phyloP scores from a whole-genome alignment of 2,329 filamentous ascomycete species.

The Lasiodiplodia theobromae region DNA sequence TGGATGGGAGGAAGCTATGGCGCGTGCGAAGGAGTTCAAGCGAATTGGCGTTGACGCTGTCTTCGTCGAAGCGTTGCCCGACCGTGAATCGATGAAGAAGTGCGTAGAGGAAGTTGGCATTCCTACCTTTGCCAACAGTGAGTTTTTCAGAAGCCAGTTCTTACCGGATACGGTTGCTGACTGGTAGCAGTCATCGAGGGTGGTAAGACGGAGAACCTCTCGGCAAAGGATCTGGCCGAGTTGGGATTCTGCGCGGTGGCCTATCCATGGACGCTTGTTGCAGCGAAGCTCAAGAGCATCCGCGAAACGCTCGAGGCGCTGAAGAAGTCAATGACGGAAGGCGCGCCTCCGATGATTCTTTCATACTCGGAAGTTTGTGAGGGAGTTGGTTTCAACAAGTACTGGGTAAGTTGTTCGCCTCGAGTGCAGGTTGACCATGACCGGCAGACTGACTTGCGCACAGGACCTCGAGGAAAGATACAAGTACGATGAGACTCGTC shows the following conservation, averaged over 20 bases:
- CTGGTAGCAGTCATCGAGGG: slow-evolving; percentile 46
- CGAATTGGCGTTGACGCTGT: slow-evolving; percentile 54
- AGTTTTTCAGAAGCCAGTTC: background rate
- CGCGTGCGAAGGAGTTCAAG: slow-evolving; percentile 51
- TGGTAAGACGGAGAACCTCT: slow-evolving; percentile 52
- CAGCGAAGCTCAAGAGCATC: slow-evolving; percentile 53
- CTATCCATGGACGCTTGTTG: slow-evolving; percentile 56
- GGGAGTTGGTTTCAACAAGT: slow-evolving; percentile 52
- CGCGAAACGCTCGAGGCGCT: slow-evolving; percentile 47
- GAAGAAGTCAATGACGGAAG: slow-evolving; percentile 53
- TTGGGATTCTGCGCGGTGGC: slow-evolving; percentile 53
- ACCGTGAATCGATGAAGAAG: slow-evolving; percentile 50
- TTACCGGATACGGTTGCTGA: background rate
- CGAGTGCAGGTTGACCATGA: background rate
- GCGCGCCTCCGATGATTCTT: slow-evolving; percentile 53
- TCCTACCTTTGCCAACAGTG: slow-evolving; percentile 52
- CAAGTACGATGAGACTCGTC: slow-evolving; percentile 33
- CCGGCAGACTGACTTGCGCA: slow-evolving; percentile 35
- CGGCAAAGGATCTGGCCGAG: slow-evolving; percentile 47
- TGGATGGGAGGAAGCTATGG: slow-evolving; percentile 55
- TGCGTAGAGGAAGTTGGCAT: slow-evolving; percentile 48
- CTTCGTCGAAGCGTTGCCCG: slow-evolving; percentile 56
- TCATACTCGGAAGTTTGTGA: slow-evolving; percentile 53
- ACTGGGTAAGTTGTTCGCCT: slow-evolving; percentile 21
- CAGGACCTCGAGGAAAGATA: slow-evolving; percentile 41